Evolutionary conservation across 441 rosid species (phyloP).

Genomic region (Syzygium malaccense): DNA sequence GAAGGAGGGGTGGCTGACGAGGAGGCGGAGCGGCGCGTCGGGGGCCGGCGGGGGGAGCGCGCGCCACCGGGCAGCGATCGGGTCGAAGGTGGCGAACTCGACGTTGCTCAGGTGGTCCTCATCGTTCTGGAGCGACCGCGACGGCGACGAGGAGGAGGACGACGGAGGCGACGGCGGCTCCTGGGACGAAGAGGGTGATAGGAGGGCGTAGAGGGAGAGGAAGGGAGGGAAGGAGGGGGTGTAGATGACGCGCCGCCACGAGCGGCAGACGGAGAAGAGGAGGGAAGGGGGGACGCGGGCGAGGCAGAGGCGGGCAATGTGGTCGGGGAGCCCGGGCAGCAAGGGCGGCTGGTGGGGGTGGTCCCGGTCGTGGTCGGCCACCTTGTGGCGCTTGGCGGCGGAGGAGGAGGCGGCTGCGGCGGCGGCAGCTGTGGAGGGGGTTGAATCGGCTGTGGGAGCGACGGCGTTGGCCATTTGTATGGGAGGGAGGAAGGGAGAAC

Average conservation of each 20-base stretch:
- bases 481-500: background rate
- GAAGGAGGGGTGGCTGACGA: slow-evolving; percentile 49
- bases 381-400: slow-evolving; percentile 17
- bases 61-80: slow-evolving; percentile 37
- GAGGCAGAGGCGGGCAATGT: slow-evolving; percentile 39
- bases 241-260: slow-evolving; percentile 53
- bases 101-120: background rate
- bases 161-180: background rate
- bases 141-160: background rate
- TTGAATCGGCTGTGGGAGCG: background rate
- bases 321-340: slow-evolving; percentile 47
- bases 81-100: slow-evolving; percentile 34
- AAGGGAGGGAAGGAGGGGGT: slow-evolving; percentile 47
- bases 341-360: slow-evolving; percentile 10
- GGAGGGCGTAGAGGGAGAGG: slow-evolving; percentile 35
- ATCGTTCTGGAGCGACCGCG: background rate
- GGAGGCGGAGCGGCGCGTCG: slow-evolving; percentile 26
- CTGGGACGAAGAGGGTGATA: background rate
- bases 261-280: slow-evolving; percentile 40
- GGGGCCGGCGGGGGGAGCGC: slow-evolving; percentile 35
- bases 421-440: background rate
- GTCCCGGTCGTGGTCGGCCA: background rate
- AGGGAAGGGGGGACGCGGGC: slow-evolving; percentile 24
- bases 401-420: background rate
- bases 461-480: background rate